Percentiles rank a stretch among this genome's conserved stretches.
Conservation (phyloP, 768 basidiomycete genomes). For the Lactarius psammicola region DNA sequence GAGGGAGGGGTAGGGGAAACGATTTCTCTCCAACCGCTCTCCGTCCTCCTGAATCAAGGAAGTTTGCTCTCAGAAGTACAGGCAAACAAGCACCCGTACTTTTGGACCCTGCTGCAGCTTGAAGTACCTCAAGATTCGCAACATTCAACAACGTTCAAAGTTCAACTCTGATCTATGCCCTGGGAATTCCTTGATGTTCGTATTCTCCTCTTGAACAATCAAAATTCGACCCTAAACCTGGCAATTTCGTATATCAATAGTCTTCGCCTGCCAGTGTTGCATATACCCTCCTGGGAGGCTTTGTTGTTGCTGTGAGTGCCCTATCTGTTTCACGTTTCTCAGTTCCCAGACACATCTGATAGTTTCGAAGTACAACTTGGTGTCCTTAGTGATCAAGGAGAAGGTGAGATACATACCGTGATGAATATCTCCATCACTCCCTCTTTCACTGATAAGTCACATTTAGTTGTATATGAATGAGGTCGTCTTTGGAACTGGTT, state of each 20-base stretch:
- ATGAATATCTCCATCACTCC: background rate
- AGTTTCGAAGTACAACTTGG: constrained; percentile 67
- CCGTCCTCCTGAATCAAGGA: background rate
- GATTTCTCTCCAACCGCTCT: background rate
- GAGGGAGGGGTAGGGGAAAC: background rate
- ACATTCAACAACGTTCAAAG: background rate
- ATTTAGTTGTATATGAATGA: constrained; percentile 85
- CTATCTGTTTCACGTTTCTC: background rate
- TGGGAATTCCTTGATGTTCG: constrained; percentile 28
- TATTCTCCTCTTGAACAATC: background rate
- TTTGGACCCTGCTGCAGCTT: background rate
- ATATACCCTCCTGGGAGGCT: constrained; percentile 63
- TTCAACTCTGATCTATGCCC: constrained; percentile 10
- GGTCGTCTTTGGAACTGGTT: constrained; percentile 84
- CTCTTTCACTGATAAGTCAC: background rate
- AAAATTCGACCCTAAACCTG: background rate
- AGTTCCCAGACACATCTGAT: constrained; percentile 5
- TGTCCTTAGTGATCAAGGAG: constrained; percentile 84
- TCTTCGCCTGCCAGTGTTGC: constrained; percentile 53
- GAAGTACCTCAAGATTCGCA: background rate
- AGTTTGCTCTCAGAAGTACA: background rate
- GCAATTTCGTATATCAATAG: constrained; percentile 40
- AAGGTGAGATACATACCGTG: constrained; percentile 44
- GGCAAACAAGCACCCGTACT: background rate
- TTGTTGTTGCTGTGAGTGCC: constrained; percentile 44